Percentiles rank a stretch among this genome's conserved stretches.
Evolutionary conservation across 2,329 filamentous ascomycete species (phyloP).

Genomic region (Mollisia scopiformis): DNA sequence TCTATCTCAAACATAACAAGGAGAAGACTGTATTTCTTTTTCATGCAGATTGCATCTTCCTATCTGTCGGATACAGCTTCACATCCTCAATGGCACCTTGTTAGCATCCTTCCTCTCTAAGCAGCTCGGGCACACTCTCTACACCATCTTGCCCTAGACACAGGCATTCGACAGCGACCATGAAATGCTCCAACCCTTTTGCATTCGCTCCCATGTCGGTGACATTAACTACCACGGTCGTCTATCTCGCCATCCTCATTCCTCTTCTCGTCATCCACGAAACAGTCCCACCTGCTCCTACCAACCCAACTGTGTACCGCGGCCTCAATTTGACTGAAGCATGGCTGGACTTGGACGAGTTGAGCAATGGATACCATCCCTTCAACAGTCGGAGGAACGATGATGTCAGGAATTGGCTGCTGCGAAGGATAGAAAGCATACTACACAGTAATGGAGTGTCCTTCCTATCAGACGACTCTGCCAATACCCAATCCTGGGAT

Average conservation of each 20-base stretch:
- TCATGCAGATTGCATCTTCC: neutral
- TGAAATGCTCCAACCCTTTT: slow-evolving; percentile 55
- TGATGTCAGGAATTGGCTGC: slow-evolving; percentile 74
- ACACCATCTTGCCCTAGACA: neutral
- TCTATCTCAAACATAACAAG: no score
- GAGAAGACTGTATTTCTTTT: neutral
- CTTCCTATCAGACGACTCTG: slow-evolving; percentile 45
- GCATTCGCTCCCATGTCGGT: slow-evolving; percentile 83
- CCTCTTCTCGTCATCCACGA: slow-evolving; percentile 76
- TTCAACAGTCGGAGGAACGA: slow-evolving; percentile 89
- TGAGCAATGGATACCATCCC: slow-evolving; percentile 80
- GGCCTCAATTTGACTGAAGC: slow-evolving; percentile 84
- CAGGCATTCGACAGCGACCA: slow-evolving; percentile 18
- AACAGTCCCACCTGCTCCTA: slow-evolving; percentile 70
- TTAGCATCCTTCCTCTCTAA: slow-evolving; percentile 1
- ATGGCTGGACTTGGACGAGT: slow-evolving; percentile 78
- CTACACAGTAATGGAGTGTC: slow-evolving; percentile 60
- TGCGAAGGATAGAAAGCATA: slow-evolving; percentile 72
- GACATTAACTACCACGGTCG: slow-evolving; percentile 73
- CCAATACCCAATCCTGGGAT: neutral
- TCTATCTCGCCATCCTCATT: slow-evolving; percentile 79
- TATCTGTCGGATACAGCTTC: neutral
- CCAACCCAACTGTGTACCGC: slow-evolving; percentile 50
- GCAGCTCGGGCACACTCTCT: neutral
- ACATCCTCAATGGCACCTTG: neutral